Evolutionary conservation across 2,329 filamentous ascomycete species (phyloP), one percentile per base, ranked within the genome.

Genomic region (Beauveria medogensis): DNA sequence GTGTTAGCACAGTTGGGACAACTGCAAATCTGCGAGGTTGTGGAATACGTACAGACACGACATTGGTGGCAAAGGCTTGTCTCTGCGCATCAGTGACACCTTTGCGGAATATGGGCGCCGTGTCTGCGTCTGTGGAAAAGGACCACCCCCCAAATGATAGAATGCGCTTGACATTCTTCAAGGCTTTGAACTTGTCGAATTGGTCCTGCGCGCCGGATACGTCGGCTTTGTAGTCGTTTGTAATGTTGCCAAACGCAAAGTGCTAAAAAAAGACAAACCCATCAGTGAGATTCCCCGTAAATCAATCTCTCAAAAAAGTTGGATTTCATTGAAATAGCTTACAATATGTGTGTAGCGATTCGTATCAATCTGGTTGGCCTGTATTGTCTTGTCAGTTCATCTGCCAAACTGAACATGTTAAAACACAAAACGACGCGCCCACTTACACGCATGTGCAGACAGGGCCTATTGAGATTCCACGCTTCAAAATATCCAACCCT

Each of bases 121-220:
- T 77, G 14, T 46, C 63, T 0, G 67, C 61, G 18, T 71, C 67
- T 0, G 75, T 77, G 0, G 72, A 76, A 61, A 74, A 77, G 1
- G 65, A 67, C 78, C 77, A 80, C 14, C 78, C 77, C 9, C 77
- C 78, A 63, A 80, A 74, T 0, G 74, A 72, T 2, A 80, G 12
- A 40, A 79, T 73, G 14, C 65, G 67, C 61, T 75, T 74, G 5
- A 69, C 37, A 3, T 64, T 64, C 0, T 26, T 63, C 9, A 69
- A 59, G 58, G 16, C 37, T 0, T 59, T 47, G 55, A 76, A 74
- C 1, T 64, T 51, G 0, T 67, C 55, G 34, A 72, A 76, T 55
- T 74, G 30, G 7, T 53, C 65, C 14, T 56, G 44, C n/a, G 66
- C 46, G 8, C 63, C 18, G 9, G 26, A 28, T 59, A 70, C 51